phyloP scores from a whole-genome alignment of 495 filamentous ascomycete genomes.

The Pseudoneurospora amorphoporcata region DNA sequence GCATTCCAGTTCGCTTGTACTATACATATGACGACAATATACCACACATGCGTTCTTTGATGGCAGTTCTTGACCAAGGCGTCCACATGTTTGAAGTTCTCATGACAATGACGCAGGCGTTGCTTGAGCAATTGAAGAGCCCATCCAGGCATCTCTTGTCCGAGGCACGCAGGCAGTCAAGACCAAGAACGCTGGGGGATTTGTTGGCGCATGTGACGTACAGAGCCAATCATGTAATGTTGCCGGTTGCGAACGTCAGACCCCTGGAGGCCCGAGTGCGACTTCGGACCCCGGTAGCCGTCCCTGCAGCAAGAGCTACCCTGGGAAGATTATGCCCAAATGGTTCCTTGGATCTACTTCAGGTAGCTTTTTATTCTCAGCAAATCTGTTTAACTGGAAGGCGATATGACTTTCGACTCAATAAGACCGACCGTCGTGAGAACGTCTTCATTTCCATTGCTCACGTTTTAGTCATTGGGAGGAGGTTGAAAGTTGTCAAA shows the following conservation, averaged over 20 bases:
- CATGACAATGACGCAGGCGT: not conserved
- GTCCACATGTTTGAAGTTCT: not conserved
- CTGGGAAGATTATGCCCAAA: not conserved
- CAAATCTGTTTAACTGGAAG: not conserved
- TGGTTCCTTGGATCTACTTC: not conserved
- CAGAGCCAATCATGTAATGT: not conserved
- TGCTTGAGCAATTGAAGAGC: not conserved
- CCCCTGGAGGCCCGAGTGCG: not conserved
- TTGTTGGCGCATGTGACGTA: not conserved
- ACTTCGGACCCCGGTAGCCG: not conserved
- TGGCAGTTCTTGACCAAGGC: not conserved
- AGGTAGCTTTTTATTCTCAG: not conserved
- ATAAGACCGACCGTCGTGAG: not conserved
- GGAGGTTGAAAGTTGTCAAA: not conserved
- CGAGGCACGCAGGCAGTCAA: not conserved
- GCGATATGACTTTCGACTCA: not conserved
- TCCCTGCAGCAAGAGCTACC: not conserved
- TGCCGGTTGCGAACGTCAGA: not conserved
- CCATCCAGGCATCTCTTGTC: not conserved
- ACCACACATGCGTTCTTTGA: not conserved
- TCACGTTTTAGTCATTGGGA: not conserved
- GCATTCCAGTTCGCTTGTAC: not conserved
- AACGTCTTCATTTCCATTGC: not conserved
- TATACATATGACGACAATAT: not conserved
- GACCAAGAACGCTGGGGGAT: not conserved